Base-by-base conservation (phyloP, 352 stramenopile genomes). In the Pythium myriotylum region DNA sequence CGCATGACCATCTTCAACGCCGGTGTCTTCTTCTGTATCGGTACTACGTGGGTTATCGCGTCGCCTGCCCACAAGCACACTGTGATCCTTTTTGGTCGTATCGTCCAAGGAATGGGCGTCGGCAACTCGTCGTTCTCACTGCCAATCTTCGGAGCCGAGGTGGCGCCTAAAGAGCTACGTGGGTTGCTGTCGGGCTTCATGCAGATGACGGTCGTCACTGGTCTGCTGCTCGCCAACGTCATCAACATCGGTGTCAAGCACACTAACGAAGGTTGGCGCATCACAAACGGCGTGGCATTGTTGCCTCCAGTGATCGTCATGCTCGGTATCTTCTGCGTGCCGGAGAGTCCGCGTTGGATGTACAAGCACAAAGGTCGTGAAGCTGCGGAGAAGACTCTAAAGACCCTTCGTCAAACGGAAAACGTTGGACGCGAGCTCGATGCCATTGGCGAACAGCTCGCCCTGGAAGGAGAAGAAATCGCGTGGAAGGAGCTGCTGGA, bases 101-200 rank as follows among this genome's bases (percentile, higher is more conserved):
- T 76, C n/a, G 16, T 81, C 0, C 72, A 77, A 37, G 77, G 74
- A 35, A 51, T 77, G 45, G 74, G 74, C 29, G 70, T 77, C 10
- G 74, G 74, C 59, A 77, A 78, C 37, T 76, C 70, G 52, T 84
- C 74, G 33, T 75, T 84, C 43, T 73, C 72, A 49, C 29, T 86
- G 22, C 70, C 70, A 39, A 40, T 81, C 29, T 84, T 80, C 43
- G 67, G 69, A 29, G 68, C 73, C 2, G 77, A 86, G 43, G 70
- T 80, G 58, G 74, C 64, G 0, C 72, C 77, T 1, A 80, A 71
- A 17, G 73, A 78, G 17, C 59, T 76, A 0, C 72, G 77, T 24
- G 74, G 72, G 0, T 23, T 76, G 7, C 64, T 82, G 24, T 77
- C 72, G 2, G 67, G 72, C 0, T 76, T 83, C 42, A 74, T 79